Evolutionary conservation across 1,139 yeast genomes (phyloP).

Genomic region (Suhomyces coccinellae): DNA sequence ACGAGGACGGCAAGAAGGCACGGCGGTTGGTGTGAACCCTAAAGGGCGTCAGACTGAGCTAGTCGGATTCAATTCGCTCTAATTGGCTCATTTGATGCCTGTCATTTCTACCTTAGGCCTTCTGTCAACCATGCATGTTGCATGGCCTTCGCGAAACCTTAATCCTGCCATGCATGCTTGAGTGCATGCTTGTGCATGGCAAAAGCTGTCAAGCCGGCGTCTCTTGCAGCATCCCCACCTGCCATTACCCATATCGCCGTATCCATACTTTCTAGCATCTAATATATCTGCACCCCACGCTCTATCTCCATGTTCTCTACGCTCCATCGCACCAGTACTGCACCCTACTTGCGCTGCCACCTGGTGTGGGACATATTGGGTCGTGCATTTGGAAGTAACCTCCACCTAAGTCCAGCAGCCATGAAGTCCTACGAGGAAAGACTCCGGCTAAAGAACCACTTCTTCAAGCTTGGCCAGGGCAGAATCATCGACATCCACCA

Average conservation of each 20-base stretch:
- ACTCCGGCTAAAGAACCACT: slow-evolving; percentile 57
- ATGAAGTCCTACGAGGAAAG: slow-evolving; percentile 80
- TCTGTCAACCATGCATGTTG: background rate
- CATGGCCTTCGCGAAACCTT: no score
- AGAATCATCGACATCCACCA: slow-evolving; percentile 47
- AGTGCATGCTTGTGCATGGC: no score
- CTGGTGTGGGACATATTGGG: background rate
- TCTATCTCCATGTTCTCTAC: background rate
- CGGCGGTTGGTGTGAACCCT: background rate
- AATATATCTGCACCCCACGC: background rate
- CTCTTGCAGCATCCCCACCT: background rate
- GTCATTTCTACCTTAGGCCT: background rate
- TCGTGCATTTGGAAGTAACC: background rate
- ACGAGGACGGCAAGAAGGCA: slow-evolving; percentile 13
- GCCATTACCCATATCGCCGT: background rate
- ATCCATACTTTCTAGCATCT: background rate
- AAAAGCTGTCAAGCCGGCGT: background rate
- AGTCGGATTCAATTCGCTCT: no score
- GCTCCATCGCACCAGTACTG: background rate
- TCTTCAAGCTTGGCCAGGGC: slow-evolving; percentile 63
- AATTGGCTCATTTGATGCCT: no score
- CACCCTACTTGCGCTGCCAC: background rate
- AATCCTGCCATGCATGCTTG: no score
- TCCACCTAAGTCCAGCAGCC: background rate
- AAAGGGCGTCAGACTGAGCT: background rate